Base-by-base conservation (phyloP, 2,329 filamentous ascomycete genomes). In the Pyricularia sp. region DNA sequence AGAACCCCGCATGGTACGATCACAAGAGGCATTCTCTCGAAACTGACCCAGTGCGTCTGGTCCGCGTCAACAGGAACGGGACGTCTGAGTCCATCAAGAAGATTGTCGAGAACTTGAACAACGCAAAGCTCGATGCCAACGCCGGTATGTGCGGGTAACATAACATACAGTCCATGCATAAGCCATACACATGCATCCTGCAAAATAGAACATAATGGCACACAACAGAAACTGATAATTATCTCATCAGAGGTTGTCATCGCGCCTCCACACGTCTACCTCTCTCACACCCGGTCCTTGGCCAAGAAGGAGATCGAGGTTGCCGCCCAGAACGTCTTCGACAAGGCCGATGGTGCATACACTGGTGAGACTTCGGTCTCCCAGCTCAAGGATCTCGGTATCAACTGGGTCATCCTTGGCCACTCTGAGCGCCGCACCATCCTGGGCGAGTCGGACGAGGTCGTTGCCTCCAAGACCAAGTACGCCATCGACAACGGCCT, bases 321-420 rank as follows among this genome's bases (percentile, higher is more conserved):
- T 68, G 90, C 93, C 66, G 88, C 94, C 66, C 94, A 99, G 82
- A 99, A 99, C 80, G 91, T 97, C 78, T 97, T 86, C 79, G 90
- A 97, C 84, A 93, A 93, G 85, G 91, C 92, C 76, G 92, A 94
- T 78, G 94, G 94, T 72, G 94, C 94, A 72, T 97, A 90, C 84
- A 99, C 94, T 44, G 94, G 94, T 74, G 94, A 99, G 82, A 94
- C 97, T 81, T 93, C 89, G 70, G 93, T 93, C 69, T 81, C 88
- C 68, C 94, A 97, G 82, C 87, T 99, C 73, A 88, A 90, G 79
- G 94, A 97, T 79, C 87, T 83, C 79, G 86, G 86, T 75, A 89
- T 97, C 78, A 86, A 86, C 74, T 99, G 94, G 94, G 84, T 88
- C 68, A 88, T 99, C 73, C 83, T 96, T 67, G 94, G 94, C 70